phyloP scores from a whole-genome alignment of 352 stramenopile genomes.

The Stephanocyclus meneghinianus region DNA sequence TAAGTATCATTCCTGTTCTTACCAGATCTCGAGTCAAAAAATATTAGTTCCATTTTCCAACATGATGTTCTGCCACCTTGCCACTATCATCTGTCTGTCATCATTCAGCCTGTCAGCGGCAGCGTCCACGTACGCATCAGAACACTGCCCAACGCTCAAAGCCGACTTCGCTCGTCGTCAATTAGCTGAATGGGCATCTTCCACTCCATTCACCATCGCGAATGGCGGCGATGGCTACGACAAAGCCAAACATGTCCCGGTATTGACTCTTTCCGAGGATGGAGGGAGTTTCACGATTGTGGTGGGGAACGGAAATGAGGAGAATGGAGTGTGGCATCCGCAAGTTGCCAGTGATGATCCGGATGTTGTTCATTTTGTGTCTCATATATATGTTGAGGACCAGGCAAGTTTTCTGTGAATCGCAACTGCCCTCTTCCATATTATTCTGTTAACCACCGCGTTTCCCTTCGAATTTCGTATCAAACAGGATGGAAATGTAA shows the following conservation, averaged over 20 bases:
- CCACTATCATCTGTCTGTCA: not conserved
- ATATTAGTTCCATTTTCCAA: too few species aligned
- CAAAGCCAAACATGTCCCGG: slow-evolving; percentile 14
- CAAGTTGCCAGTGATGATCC: slow-evolving; percentile 22
- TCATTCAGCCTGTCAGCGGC: not conserved
- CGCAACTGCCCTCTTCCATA: not conserved
- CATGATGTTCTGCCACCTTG: not conserved
- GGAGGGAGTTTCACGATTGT: slow-evolving; percentile 15
- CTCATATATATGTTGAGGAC: slow-evolving; percentile 31
- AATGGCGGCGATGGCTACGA: not conserved
- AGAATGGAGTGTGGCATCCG: slow-evolving; percentile 32
- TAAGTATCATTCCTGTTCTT: not conserved
- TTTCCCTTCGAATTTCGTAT: not conserved
- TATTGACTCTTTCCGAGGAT: slow-evolving; percentile 25
- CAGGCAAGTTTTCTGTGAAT: slow-evolving; percentile 15
- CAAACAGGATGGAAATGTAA: slow-evolving; percentile 30
- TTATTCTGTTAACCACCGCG: not conserved
- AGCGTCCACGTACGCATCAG: not conserved
- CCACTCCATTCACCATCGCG: not conserved
- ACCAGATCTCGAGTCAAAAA: too few species aligned
- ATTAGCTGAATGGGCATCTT: not conserved
- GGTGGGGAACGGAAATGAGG: slow-evolving; percentile 24
- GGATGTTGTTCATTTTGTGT: slow-evolving; percentile 29
- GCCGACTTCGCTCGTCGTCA: slow-evolving; percentile 19
- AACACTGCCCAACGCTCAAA: slow-evolving; percentile 8